Evolutionary conservation across 805 yeast genomes (phyloP), one percentile per base, ranked within the genome.

Genomic region (Candida takata): DNA sequence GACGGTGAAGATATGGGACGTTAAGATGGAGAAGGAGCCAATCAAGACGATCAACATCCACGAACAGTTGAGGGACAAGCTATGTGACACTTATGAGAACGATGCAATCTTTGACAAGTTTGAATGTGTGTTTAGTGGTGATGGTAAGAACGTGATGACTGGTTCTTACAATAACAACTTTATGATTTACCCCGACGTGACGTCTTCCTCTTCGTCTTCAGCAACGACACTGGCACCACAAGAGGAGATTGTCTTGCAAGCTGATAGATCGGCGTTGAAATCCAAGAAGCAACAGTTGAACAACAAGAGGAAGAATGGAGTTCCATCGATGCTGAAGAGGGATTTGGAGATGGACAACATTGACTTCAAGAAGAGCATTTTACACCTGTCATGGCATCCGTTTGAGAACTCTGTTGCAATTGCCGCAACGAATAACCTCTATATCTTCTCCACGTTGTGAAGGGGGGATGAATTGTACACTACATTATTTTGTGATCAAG

Each of bases 381-480:
- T 90, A 61, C 97, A 92, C 64, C 70, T 87, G 61, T 86, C 97
- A 59, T 92, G 99, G 98, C 98, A 92, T 69, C 98, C 99, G 45
- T 71, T 69, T 49, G 98, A 94, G 64, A 86, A 92, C 64, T 79
- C 92, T 35, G 95, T 92, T 48, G 98, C 98, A 29, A 84, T 92
- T 55, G 97, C 97, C 33, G 97, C 98, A 14, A 92, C 99, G 16
- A 94, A 92, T 67, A 92, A 92, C 64, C 72, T 85, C 50, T 84
- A 82, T 64, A 82, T 84, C 42, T 84, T 84, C 58, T 80, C 90
- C 38, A 81, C 92, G 36, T 68, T 79, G 51, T 82, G 62, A 13
- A 11, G 31, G 15, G 20, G 15, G 12, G 13, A 5, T 36, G 28
- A 29, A 8, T 8, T 20, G 23, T 20, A 20, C 10, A 20, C 10